A percentile compares a stretch with the other conserved stretches of the same genome.
These are phyloP conservation scores for Talaromyces verruculosus DNA, from an alignment of 2,329 filamentous ascomycete genomes.

Conservation along the genomic window DNA sequence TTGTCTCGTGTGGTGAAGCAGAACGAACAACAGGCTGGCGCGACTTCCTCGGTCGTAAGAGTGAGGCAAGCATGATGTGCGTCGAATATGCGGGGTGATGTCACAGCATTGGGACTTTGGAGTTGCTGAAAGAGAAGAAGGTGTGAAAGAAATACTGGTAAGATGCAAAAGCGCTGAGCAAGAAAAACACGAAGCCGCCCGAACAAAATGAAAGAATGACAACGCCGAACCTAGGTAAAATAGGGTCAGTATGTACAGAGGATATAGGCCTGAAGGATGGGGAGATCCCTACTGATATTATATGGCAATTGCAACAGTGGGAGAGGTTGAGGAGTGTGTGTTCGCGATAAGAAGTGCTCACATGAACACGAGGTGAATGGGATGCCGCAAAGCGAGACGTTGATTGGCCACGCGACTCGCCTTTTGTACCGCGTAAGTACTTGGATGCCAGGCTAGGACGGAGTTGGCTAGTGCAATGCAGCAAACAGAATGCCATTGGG, in stretches of 20 bases:
- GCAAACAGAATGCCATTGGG: neutral
- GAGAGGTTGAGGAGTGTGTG: neutral
- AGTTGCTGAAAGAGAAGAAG: neutral
- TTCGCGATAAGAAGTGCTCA: slow-evolving; percentile 6
- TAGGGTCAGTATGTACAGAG: neutral
- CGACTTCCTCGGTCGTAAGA: slow-evolving; percentile 34
- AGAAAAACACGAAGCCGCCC: slow-evolving; percentile 13
- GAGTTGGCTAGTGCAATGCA: neutral
- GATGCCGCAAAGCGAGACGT: neutral
- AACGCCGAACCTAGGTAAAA: neutral
- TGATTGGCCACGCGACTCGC: slow-evolving; percentile 9
- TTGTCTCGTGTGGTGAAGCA: slow-evolving; percentile 28
- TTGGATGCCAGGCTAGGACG: neutral
- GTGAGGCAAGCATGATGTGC: slow-evolving; percentile 33
- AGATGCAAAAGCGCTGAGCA: slow-evolving; percentile 9
- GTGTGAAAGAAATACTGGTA: neutral
- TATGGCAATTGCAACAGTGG: neutral
- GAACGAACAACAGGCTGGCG: slow-evolving; percentile 28
- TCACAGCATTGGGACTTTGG: neutral
- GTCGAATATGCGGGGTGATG: slow-evolving; percentile 1
- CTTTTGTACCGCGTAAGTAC: neutral
- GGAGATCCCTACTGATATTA: neutral
- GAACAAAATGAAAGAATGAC: neutral
- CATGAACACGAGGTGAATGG: slow-evolving; percentile 6
- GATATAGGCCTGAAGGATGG: neutral